Percentiles rank a stretch among this genome's conserved stretches.
Evolutionary conservation across 495 filamentous ascomycete species (phyloP).

Genomic region (Pyrenula massariospora): DNA sequence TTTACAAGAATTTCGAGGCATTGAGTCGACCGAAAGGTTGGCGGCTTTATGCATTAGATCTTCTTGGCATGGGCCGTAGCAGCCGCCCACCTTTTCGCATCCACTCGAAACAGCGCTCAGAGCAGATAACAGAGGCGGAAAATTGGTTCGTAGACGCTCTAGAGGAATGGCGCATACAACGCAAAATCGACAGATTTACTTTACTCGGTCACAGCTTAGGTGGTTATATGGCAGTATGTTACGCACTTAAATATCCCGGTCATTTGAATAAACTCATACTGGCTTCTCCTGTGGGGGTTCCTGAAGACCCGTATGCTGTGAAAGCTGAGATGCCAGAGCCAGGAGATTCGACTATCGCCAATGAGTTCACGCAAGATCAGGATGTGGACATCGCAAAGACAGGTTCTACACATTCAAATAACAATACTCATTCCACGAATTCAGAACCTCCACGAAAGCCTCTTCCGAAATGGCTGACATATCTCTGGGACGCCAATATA

Average conservation of each 20-base stretch:
- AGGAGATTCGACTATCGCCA: constrained; percentile 50
- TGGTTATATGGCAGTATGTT: constrained; percentile 87
- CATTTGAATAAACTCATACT: constrained; percentile 91
- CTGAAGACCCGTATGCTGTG: constrained; percentile 88
- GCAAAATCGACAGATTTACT: constrained; percentile 85
- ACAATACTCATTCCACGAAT: constrained; percentile 30
- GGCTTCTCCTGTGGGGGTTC: constrained; percentile 86
- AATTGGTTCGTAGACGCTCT: constrained; percentile 93
- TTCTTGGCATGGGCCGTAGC: constrained; percentile 91
- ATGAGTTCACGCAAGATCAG: constrained; percentile 70
- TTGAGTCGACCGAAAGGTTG: constrained; percentile 67
- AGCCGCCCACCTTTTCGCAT: constrained; percentile 74
- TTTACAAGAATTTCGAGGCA: constrained; percentile 93
- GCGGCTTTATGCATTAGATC: constrained; percentile 84
- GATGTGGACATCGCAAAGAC: constrained; percentile 30
- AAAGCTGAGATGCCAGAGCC: constrained; percentile 71
- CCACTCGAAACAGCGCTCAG: constrained; percentile 66
- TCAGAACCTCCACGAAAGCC: constrained; percentile 42
- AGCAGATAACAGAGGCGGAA: constrained; percentile 82
- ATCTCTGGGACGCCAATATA: constrained; percentile 94
- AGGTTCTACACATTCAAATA: constrained; percentile 10
- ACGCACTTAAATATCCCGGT: constrained; percentile 91
- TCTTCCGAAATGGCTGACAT: constrained; percentile 72
- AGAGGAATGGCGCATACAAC: constrained; percentile 85
- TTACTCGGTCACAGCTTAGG: constrained; percentile 87